Evolutionary conservation across 129 eudicot genomes (phyloP).

Genomic region (Pseudognaphalium luteoalbum): DNA sequence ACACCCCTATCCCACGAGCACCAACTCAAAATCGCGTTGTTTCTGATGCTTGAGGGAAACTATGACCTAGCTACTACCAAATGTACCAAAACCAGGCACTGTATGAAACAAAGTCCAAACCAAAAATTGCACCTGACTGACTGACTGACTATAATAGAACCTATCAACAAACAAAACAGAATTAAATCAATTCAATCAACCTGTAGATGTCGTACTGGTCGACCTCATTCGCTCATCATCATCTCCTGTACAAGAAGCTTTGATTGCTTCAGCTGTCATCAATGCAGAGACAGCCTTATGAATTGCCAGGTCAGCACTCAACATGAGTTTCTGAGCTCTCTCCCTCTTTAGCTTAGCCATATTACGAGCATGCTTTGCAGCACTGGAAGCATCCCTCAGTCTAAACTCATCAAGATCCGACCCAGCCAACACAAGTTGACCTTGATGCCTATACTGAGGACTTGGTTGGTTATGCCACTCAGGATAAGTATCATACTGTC

Average conservation of each 20-base stretch:
- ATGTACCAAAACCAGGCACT: slow-evolving; percentile 45
- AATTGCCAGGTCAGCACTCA: slow-evolving; percentile 75
- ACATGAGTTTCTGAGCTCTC: slow-evolving; percentile 69
- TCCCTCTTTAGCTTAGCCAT: slow-evolving; percentile 78
- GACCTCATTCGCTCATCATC: slow-evolving; percentile 15
- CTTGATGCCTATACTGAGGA: slow-evolving; percentile 30
- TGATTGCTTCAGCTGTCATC: slow-evolving; percentile 78
- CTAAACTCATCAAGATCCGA: slow-evolving; percentile 77
- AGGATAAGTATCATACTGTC: slow-evolving; percentile 33
- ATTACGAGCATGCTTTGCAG: slow-evolving; percentile 62
- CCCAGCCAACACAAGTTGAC: slow-evolving; percentile 52
- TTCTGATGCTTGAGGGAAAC: slow-evolving; percentile 31
- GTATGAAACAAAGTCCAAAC: slow-evolving; percentile 18
- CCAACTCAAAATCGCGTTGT: slow-evolving; percentile 33
- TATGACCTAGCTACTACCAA: slow-evolving; percentile 35
- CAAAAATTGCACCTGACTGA: slow-evolving; percentile 36
- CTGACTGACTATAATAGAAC: slow-evolving; percentile 18
- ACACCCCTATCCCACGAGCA: slow-evolving; percentile 38
- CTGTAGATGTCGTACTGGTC: slow-evolving; percentile 29
- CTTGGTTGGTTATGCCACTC: slow-evolving; percentile 50
- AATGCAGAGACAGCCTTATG: slow-evolving; percentile 79
- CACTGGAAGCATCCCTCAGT: slow-evolving; percentile 81
- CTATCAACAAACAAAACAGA: slow-evolving; percentile 32
- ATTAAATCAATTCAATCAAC: slow-evolving; percentile 19
- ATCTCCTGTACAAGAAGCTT: slow-evolving; percentile 40